phyloP scores from a whole-genome alignment of 371 early-diverging fungal species.

The Mortierella sp. region DNA sequence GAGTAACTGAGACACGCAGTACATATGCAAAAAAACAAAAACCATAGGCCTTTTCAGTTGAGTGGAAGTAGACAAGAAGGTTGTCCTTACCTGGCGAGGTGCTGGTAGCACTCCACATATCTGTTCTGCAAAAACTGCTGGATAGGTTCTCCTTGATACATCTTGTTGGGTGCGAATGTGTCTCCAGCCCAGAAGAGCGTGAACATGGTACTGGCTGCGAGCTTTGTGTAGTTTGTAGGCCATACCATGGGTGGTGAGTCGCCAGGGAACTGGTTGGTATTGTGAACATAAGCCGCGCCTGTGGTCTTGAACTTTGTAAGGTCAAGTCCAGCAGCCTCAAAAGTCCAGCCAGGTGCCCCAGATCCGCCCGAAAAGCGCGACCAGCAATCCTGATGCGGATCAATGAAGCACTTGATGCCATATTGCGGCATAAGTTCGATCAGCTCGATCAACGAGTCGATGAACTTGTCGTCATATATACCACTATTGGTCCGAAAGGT shows the following conservation, averaged over 20 bases:
- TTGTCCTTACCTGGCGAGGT: constrained; percentile 60
- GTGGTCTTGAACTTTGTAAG: constrained; percentile 73
- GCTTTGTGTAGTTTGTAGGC: constrained; percentile 86
- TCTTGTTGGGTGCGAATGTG: constrained; percentile 74
- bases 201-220: constrained; percentile 87
- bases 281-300: constrained; percentile 84
- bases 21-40: constrained; percentile 28
- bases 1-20: constrained; percentile 1
- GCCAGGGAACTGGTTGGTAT: constrained; percentile 71
- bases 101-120: constrained; percentile 65
- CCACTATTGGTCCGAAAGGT: constrained; percentile 57
- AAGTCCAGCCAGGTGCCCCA: constrained; percentile 82
- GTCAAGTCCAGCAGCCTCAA: constrained; percentile 77
- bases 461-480: constrained; percentile 83
- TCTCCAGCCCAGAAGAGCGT: constrained; percentile 87
- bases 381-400: constrained; percentile 83
- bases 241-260: constrained; percentile 84
- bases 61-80: too few species aligned
- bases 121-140: constrained; percentile 66
- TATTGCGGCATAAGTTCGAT: constrained; percentile 73
- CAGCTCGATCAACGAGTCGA: constrained; percentile 78
- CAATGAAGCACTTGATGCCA: constrained; percentile 85
- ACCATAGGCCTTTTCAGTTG: too few species aligned
- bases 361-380: constrained; percentile 76
- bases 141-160: constrained; percentile 61